Percentiles rank a stretch among this genome's conserved stretches.
These are phyloP conservation scores for Panaeolus papilionaceus DNA, from an alignment of 768 basidiomycete species.

Conservation along the genomic window DNA sequence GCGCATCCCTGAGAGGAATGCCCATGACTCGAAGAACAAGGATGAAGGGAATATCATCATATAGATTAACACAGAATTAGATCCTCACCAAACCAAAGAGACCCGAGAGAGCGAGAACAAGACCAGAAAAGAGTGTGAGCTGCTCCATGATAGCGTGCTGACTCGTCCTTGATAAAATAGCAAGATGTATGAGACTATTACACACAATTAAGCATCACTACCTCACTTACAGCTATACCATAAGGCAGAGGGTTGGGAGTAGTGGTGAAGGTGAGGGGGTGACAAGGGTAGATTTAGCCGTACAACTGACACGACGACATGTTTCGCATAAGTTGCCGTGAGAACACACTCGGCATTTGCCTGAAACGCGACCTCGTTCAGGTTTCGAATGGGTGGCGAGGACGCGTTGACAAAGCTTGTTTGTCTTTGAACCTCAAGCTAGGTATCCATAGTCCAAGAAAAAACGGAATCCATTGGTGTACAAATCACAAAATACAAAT, in stretches of 20 bases:
- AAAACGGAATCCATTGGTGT: too few species aligned
- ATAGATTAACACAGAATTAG: slow-evolving; percentile 1
- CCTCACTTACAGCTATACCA: slow-evolving; percentile 26
- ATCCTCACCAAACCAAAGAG: slow-evolving; percentile 46
- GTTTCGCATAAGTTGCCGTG: slow-evolving; percentile 22
- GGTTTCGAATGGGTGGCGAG: too few species aligned
- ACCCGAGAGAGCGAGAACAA: slow-evolving; percentile 37
- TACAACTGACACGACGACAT: slow-evolving; percentile 24
- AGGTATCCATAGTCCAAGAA: too few species aligned
- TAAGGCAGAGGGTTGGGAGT: slow-evolving; percentile 23
- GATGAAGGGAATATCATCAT: slow-evolving; percentile 80
- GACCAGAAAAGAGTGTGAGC: slow-evolving; percentile 42
- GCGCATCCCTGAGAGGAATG: slow-evolving; percentile 53
- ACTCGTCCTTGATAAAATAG: neutral
- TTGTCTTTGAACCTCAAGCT: too few species aligned
- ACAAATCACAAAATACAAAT: too few species aligned
- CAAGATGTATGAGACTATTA: neutral
- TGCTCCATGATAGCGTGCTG: slow-evolving; percentile 28
- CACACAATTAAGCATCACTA: neutral
- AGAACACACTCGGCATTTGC: slow-evolving; percentile 15
- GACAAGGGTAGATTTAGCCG: slow-evolving; percentile 15
- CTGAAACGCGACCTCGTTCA: neutral
- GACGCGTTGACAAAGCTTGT: too few species aligned
- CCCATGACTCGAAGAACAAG: slow-evolving; percentile 92
- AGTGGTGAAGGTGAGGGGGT: slow-evolving; percentile 13